These are phyloP conservation scores for Nicotiana rustica DNA, from an alignment of 305 asterid species.

Conservation along the genomic window DNA sequence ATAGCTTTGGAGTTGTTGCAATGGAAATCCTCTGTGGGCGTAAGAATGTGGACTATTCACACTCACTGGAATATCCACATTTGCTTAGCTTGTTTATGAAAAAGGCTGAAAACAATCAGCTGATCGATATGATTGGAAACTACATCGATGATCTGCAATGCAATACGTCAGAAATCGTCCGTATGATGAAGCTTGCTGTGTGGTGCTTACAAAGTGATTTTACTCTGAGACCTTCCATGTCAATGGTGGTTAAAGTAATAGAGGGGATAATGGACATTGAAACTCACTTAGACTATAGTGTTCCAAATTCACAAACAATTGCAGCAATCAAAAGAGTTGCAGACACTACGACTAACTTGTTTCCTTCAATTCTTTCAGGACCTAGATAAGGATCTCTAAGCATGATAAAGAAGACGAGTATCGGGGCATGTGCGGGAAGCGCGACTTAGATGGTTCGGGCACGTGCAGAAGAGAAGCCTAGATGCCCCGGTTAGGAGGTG, in stretches of 20 bases:
- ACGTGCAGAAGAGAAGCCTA: no score
- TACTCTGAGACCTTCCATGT: slow-evolving; percentile 36
- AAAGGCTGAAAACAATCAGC: slow-evolving; percentile 22
- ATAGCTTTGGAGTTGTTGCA: slow-evolving; percentile 38
- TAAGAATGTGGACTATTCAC: slow-evolving; percentile 30
- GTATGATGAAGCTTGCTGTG: slow-evolving; percentile 33
- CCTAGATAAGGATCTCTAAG: slow-evolving; percentile 28
- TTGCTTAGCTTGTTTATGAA: slow-evolving; percentile 16
- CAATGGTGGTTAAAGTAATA: slow-evolving; percentile 32
- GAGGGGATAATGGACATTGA: slow-evolving; percentile 33
- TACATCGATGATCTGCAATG: background rate
- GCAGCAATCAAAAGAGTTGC: slow-evolving; percentile 16
- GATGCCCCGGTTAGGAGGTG: no score
- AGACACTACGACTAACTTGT: background rate
- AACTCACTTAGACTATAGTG: background rate
- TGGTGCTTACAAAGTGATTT: slow-evolving; percentile 35
- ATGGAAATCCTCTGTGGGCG: slow-evolving; percentile 32
- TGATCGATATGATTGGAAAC: slow-evolving; percentile 10
- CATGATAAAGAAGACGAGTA: background rate
- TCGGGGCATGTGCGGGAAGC: no score
- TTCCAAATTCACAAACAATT: slow-evolving; percentile 24
- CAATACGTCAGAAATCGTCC: slow-evolving; percentile 23
- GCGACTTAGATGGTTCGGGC: no score
- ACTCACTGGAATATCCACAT: slow-evolving; percentile 18
- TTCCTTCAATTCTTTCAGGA: slow-evolving; percentile 30